Evolutionary conservation across 495 filamentous ascomycete genomes (phyloP).

Genomic region (Penicillium desertorum): DNA sequence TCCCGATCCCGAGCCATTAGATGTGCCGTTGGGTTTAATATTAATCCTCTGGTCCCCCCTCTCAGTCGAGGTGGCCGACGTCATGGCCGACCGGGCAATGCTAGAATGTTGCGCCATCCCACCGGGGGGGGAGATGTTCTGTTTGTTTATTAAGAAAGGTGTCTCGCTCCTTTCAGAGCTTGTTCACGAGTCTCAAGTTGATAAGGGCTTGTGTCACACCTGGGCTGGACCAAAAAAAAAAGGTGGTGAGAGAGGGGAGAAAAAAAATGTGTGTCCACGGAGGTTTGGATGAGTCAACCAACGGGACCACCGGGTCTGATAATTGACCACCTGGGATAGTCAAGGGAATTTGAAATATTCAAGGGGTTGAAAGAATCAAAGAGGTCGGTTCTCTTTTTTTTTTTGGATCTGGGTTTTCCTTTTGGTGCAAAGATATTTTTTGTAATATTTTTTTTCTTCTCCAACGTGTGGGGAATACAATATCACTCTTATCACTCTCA

Average conservation of each 20-base stretch:
- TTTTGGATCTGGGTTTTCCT: neutral
- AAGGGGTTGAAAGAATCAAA: neutral
- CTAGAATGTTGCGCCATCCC: constrained; percentile 49
- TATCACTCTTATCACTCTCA: neutral
- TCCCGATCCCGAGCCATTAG: constrained; percentile 29
- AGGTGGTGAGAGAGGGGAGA: neutral
- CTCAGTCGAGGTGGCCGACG: constrained; percentile 38
- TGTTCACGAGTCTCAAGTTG: constrained; percentile 1
- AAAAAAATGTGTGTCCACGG: constrained; percentile 3
- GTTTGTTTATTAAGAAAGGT: neutral
- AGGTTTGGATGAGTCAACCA: constrained; percentile 30
- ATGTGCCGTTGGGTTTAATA: constrained; percentile 26
- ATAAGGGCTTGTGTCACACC: neutral
- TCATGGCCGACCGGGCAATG: constrained; percentile 62
- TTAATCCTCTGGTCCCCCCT: constrained; percentile 26
- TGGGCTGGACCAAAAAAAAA: neutral
- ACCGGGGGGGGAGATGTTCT: constrained; percentile 8
- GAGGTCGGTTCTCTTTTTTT: neutral
- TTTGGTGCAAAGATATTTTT: neutral
- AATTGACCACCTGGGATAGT: neutral
- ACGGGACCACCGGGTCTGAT: neutral
- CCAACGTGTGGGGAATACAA: neutral
- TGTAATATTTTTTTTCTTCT: neutral
- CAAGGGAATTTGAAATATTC: neutral
- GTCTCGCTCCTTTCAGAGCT: constrained; percentile 2